Evolutionary conservation across 1,284 basidiomycete genomes (phyloP), one percentile per base, ranked within the genome.

Genomic region (Trichosporon sp.): DNA sequence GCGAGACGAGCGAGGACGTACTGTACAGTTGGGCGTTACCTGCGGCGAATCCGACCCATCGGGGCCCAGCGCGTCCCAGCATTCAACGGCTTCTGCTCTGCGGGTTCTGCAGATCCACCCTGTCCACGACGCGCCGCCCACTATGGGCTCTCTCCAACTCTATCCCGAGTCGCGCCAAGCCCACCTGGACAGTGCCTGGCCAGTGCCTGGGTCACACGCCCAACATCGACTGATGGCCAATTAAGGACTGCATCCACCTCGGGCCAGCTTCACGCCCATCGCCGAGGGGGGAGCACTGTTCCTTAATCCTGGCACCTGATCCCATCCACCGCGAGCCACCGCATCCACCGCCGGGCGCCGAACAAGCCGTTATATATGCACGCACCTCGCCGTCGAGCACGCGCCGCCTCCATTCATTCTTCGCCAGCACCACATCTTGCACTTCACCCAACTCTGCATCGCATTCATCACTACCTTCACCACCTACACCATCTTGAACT

Each of bases 281-380:
- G 51, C 51, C 51, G 51, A 54, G 51, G 51, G 51, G 51, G 35
- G 8, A 16, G 26, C 10, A 19, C 19, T 19, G 51, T 54, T 54
- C 51, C 51, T 54, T 12, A 19, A 46, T 54, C 16, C n/a, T 54
- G 38, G 38, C 38, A 40, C 38, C 38, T 40, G 38, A 40, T 40
- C 35, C 6, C 35, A 37, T 37, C 38, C 38, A 26, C 26, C 26
- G 26, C 26, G 26, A 26, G 26, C 26, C 26, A 26, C 26, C 26
- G 26, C 26, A 26, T 26, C 26, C 26, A 26, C 26, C 26, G 51
- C 51, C 51, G 51, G 51, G 51, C 51, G 51, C 51, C 51, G 51
- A 54, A 54, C n/a, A 11, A 26, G 6, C 51, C 51, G n/a, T 54
- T 26, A 54, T 54, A 54, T 54, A 54, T 54, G 51, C 51, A 54